Conservation (phyloP, 192 early-diverging fungal species). For the Coemansia sp. region DNA sequence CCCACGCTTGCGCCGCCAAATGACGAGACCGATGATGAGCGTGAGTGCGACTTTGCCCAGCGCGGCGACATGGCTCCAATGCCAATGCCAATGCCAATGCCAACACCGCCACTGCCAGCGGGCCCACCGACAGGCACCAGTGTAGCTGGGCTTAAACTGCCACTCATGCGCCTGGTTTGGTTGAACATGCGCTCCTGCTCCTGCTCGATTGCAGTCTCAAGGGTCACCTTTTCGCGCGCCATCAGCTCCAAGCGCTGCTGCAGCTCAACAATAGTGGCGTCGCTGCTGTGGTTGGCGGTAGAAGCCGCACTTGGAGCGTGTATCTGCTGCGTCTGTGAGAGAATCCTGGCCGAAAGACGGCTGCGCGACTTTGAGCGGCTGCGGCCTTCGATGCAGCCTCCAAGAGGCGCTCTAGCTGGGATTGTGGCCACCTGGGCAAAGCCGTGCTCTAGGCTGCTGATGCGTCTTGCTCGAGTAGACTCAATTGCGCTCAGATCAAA, state of each 20-base stretch:
- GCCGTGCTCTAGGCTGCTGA: conserved; percentile 18
- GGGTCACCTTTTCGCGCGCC: conserved; percentile 84
- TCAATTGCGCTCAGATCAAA: conserved; percentile 1
- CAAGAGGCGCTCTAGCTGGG: conserved; percentile 2
- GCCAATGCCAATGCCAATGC: conserved; percentile 1
- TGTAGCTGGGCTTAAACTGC: conserved; percentile 64
- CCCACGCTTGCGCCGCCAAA: conserved; percentile 42
- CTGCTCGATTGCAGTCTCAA: conserved; percentile 87
- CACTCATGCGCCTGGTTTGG: conserved; percentile 63
- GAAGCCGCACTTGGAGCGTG: conserved; percentile 5
- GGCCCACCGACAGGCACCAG: conserved; percentile 8
- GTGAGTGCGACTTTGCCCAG: conserved; percentile 44
- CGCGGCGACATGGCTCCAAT: conserved; percentile 42
- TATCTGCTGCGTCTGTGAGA: neutral
- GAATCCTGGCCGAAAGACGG: conserved; percentile 13
- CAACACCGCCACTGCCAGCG: neutral
- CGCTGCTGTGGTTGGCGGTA: conserved; percentile 12
- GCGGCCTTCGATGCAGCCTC: conserved; percentile 4
- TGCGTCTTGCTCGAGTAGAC: conserved; percentile 10
- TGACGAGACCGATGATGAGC: conserved; percentile 51
- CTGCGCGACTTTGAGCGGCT: conserved; percentile 36
- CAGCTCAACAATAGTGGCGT: conserved; percentile 50
- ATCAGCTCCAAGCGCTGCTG: conserved; percentile 71
- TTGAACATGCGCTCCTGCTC: conserved; percentile 93
- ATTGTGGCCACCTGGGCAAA: conserved; percentile 22